Percentiles rank a stretch among this genome's conserved stretches.
Conservation (phyloP, 164 flowering plant genomes). For the Malania oleifera region DNA sequence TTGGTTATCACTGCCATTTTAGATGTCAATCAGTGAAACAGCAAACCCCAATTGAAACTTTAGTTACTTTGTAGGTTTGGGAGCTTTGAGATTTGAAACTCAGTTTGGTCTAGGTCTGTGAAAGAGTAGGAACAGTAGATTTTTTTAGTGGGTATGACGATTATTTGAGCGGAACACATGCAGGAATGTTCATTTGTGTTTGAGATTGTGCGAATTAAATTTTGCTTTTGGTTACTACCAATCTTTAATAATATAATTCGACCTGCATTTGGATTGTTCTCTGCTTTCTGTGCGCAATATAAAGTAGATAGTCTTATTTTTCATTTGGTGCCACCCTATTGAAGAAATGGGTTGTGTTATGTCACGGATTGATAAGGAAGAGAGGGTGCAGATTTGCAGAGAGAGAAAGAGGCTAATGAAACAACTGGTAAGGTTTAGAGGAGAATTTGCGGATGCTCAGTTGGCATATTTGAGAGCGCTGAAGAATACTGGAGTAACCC, state of each 20-base stretch:
- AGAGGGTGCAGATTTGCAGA: constrained; percentile 61
- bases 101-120: background rate
- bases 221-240: background rate
- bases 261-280: background rate
- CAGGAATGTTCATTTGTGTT: too few relatives aligned
- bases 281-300: background rate
- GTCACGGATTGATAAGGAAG: constrained; percentile 63
- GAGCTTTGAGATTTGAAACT: constrained; percentile 3
- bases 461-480: constrained; percentile 63
- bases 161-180: too few relatives aligned
- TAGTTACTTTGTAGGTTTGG: background rate
- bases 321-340: background rate
- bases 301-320: background rate
- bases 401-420: constrained; percentile 74
- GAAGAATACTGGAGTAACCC: constrained; percentile 80
- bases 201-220: background rate
- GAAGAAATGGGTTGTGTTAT: constrained; percentile 69
- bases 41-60: background rate
- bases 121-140: constrained; percentile 2
- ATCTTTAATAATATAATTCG: background rate
- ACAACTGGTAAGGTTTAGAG: constrained; percentile 46
- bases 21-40: background rate
- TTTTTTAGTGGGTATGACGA: background rate
- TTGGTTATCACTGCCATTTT: background rate
- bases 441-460: constrained; percentile 62